phyloP scores from a whole-genome alignment of 2,329 filamentous ascomycete genomes.

The Purpureocillium takamizusanense region DNA sequence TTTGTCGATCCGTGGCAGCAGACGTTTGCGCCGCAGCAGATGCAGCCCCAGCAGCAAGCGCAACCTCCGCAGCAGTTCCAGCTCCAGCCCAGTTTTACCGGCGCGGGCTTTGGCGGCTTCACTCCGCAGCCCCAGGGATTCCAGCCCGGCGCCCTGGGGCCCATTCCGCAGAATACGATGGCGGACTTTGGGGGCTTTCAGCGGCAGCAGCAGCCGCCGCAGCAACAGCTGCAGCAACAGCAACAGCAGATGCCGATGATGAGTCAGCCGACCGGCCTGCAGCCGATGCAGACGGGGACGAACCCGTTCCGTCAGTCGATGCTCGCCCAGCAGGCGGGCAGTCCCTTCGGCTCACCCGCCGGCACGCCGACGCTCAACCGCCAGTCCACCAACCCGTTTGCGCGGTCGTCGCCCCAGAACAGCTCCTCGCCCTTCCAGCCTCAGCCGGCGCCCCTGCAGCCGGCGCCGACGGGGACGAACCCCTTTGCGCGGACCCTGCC shows the following conservation, averaged over 20 bases:
- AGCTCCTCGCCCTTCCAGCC: conserved; percentile 17
- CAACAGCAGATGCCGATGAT: conserved; percentile 19
- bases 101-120: conserved; percentile 78
- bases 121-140: conserved; percentile 57
- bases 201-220: conserved; percentile 12
- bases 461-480: conserved; percentile 48
- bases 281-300: conserved; percentile 41
- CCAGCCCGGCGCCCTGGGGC: conserved; percentile 40
- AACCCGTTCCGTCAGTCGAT: conserved; percentile 95
- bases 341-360: conserved; percentile 29
- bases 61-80: conserved; percentile 20
- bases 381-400: conserved; percentile 81
- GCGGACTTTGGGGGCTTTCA: conserved; percentile 32
- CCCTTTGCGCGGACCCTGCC: conserved; percentile 43
- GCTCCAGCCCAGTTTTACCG: conserved; percentile 46
- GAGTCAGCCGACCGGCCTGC: conserved; percentile 32
- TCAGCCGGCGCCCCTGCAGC: conserved; percentile 28
- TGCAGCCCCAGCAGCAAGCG: conserved; percentile 27
- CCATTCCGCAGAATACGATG: conserved; percentile 50
- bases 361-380: conserved; percentile 36
- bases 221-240: background rate
- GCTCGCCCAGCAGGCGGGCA: conserved; percentile 48
- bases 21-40: conserved; percentile 18
- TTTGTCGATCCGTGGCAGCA: conserved; percentile 21
- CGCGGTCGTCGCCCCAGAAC: conserved; percentile 49